phyloP scores from a whole-genome alignment of 2,329 filamentous ascomycete species.

The Cordyceps cateniannulata region DNA sequence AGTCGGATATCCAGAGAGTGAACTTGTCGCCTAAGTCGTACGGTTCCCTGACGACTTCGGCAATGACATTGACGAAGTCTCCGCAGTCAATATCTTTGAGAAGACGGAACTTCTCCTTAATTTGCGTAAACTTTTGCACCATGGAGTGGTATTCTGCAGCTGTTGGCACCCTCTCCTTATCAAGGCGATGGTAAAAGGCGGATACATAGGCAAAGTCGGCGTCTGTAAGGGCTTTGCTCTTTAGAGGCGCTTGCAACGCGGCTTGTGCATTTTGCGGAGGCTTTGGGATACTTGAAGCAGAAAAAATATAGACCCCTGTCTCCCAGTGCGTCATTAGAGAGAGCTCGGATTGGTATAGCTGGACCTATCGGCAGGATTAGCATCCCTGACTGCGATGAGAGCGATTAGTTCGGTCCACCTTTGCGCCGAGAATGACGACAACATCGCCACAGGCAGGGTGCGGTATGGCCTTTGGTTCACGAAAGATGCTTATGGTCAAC shows the following conservation, averaged over 20 bases:
- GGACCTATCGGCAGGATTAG: slow-evolving; percentile 28
- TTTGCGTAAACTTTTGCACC: slow-evolving; percentile 33
- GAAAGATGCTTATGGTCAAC: slow-evolving; percentile 55
- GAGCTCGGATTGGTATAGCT: slow-evolving; percentile 26
- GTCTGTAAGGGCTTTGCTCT: slow-evolving; percentile 16
- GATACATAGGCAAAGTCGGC: slow-evolving; percentile 40
- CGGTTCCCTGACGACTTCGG: slow-evolving; percentile 56
- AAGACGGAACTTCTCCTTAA: slow-evolving; percentile 53
- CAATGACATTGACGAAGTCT: slow-evolving; percentile 63
- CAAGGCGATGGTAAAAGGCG: slow-evolving; percentile 37
- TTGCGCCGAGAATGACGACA: slow-evolving; percentile 43
- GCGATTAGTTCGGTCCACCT: slow-evolving; percentile 31
- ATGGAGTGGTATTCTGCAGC: slow-evolving; percentile 35
- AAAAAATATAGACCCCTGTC: slow-evolving; percentile 26
- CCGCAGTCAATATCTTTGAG: slow-evolving; percentile 55
- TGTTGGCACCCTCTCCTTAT: slow-evolving; percentile 38
- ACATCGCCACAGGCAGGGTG: slow-evolving; percentile 33
- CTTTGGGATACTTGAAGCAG: slow-evolving; percentile 31
- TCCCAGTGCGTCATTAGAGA: slow-evolving; percentile 38
- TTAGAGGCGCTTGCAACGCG: slow-evolving; percentile 21
- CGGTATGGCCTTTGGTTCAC: slow-evolving; percentile 42
- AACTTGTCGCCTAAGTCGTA: slow-evolving; percentile 38
- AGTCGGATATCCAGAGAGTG: slow-evolving; percentile 74
- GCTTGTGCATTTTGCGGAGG: slow-evolving; percentile 30
- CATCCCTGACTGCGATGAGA: neutral